These are phyloP conservation scores for Thalia dealbata DNA, from an alignment of 176 grass and related monocot species.

Conservation along the genomic window DNA sequence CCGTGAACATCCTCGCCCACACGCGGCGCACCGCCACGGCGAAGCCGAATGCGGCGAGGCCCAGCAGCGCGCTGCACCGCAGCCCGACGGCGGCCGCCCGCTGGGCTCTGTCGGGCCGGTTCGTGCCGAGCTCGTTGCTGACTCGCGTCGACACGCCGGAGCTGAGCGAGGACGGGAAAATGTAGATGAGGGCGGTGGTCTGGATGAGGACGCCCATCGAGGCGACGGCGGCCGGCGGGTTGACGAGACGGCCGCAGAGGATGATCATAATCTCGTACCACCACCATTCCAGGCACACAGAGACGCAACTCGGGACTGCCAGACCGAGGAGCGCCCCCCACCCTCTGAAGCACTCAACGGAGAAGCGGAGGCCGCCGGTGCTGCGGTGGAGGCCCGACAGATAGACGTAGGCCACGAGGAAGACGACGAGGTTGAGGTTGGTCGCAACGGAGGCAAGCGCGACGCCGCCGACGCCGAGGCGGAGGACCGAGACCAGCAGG, in stretches of 20 bases:
- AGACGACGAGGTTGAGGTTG: constrained; percentile 2
- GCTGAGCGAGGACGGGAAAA: constrained; percentile 84
- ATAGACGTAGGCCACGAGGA: background rate
- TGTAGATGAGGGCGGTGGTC: constrained; percentile 87
- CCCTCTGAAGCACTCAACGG: background rate
- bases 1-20: constrained; percentile 81
- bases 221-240: constrained; percentile 66
- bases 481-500: constrained; percentile 45
- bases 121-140: constrained; percentile 82
- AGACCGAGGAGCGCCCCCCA: background rate
- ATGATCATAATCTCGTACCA: constrained; percentile 98
- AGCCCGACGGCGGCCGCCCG: constrained; percentile 46
- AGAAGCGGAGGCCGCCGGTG: constrained; percentile 52
- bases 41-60: constrained; percentile 44
- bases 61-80: constrained; percentile 43
- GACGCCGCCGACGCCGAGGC: constrained; percentile 51
- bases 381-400: background rate
- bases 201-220: constrained; percentile 86
- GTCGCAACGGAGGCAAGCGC: constrained; percentile 51
- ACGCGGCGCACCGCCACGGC: constrained; percentile 46
- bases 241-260: constrained; percentile 62
- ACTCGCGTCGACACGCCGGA: constrained; percentile 77
- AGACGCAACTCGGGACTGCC: background rate
- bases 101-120: constrained; percentile 40
- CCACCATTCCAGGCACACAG: constrained; percentile 82